These are phyloP conservation scores for Coemansia sp. DNA, from an alignment of 192 early-diverging fungal genomes.

Conservation along the genomic window DNA sequence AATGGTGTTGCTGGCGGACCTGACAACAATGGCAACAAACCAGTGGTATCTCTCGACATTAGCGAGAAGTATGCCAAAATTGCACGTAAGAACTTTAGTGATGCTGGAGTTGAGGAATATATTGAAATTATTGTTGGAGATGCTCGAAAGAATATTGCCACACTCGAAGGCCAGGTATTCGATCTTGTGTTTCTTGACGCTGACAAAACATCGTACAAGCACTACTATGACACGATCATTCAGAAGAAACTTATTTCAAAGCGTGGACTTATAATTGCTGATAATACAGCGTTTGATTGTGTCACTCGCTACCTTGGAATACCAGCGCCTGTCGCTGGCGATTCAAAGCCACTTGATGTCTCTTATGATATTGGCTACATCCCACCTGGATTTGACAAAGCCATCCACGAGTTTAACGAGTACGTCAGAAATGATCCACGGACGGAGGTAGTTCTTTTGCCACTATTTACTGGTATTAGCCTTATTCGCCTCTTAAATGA, in stretches of 20 bases:
- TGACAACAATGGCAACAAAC: constrained; percentile 16
- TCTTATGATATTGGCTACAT: not conserved
- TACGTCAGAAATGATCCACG: constrained; percentile 61
- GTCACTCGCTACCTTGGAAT: constrained; percentile 22
- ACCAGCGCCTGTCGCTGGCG: constrained; percentile 14
- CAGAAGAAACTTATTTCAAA: constrained; percentile 58
- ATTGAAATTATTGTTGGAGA: constrained; percentile 50
- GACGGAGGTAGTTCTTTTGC: constrained; percentile 59
- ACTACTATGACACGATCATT: constrained; percentile 64
- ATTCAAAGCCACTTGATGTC: constrained; percentile 13
- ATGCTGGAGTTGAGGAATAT: constrained; percentile 32
- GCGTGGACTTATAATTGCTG: constrained; percentile 62
- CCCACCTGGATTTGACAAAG: not conserved
- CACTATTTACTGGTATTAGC: constrained; percentile 53
- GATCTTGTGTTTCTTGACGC: constrained; percentile 72
- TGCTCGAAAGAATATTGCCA: constrained; percentile 31
- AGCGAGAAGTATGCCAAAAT: constrained; percentile 50
- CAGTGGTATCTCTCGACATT: constrained; percentile 57
- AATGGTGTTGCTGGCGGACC: constrained; percentile 27
- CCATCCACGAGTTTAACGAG: constrained; percentile 62
- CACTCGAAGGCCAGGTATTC: constrained; percentile 52
- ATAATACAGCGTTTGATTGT: constrained; percentile 57
- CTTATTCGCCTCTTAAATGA: constrained; percentile 12
- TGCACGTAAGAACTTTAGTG: constrained; percentile 46
- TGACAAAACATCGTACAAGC: constrained; percentile 65